Evolutionary conservation across 306 rosid genomes (phyloP).

Genomic region (Vachellia pachyceras): DNA sequence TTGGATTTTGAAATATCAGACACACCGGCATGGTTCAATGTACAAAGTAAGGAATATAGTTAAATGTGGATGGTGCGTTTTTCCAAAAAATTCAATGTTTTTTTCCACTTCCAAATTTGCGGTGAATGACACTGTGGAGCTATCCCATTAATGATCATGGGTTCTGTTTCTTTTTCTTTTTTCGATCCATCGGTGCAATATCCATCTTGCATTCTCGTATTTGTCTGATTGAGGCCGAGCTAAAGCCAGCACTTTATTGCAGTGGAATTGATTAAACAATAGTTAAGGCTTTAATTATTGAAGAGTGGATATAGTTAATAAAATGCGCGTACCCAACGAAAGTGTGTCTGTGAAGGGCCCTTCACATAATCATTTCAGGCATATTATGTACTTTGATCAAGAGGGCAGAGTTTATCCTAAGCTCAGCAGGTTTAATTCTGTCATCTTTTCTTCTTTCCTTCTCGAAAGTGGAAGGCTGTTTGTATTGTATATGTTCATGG

Average conservation of each 20-base stretch:
- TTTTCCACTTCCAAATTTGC: neutral
- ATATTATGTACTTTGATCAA: conserved; percentile 51
- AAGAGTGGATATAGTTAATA: neutral
- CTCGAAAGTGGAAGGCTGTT: neutral
- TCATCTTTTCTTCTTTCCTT: neutral
- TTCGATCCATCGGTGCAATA: neutral
- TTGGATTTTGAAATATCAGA: neutral
- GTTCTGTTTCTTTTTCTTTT: neutral
- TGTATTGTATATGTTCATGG: neutral
- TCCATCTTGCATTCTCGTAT: conserved; percentile 21
- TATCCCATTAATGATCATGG: neutral
- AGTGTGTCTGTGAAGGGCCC: conserved; percentile 47
- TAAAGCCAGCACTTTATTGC: conserved; percentile 1
- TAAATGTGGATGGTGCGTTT: neutral
- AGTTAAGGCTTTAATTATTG: neutral
- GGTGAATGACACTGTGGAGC: neutral
- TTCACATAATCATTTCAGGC: conserved; percentile 46
- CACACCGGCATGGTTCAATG: conserved; percentile 8
- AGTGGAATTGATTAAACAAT: neutral
- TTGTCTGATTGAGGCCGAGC: conserved; percentile 10
- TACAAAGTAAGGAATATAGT: neutral
- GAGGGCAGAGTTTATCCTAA: conserved; percentile 9
- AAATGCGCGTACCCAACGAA: conserved; percentile 36
- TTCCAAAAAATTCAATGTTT: neutral
- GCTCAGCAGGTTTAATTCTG: conserved; percentile 3